Base-by-base conservation (phyloP, 805 yeast species). In the Cyberlindnera galapagoensis region DNA sequence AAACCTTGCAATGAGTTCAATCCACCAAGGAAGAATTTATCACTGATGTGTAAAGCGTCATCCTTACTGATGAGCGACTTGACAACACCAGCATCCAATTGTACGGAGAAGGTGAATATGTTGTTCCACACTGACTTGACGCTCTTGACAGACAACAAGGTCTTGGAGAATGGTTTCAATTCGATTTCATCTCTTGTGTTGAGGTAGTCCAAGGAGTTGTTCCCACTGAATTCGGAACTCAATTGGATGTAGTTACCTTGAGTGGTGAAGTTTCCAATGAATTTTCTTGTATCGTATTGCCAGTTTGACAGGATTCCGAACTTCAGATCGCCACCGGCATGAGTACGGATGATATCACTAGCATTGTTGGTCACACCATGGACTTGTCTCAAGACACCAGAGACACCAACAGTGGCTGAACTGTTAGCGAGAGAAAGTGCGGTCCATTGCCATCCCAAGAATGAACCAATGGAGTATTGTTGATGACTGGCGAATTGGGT, bases 1-100 rank as follows among this genome's bases (percentile, higher is more conserved):
- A 79, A 80, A 1, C 88, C 90, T 39, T 72, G 65, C 31, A 82
- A 66, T 6, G 75, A 71, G 30, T 66, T 59, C 17, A 69, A 57
- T 0, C 92, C 94, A 11, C 92, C 87, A 31, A 84, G 62, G 51
- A 74, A 79, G 51, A 85, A 83, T 39, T 77, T 66, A 52, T 86
- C 96, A 35, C 75, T 64, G 22, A 76, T 52, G 46, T 80, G 87
- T 1, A 83, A 58, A 34, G 29, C 37, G 9, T 59, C 49, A 28
- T 51, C 51, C 3, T 46, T 43, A n/a, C 52, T 44, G 38, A 59
- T 52, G 9, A 41, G 24, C 9, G 40, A 33, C 24, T 34, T 33
- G 31, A 80, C 62, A 14, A 62, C 59, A 14, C 90, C 94, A 15
- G 68, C 56, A 23, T 68, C 66, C 9, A 63, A 48, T 12, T 64